phyloP scores from a whole-genome alignment of 495 filamentous ascomycete species.

The Rostrohypoxylon terebratum region DNA sequence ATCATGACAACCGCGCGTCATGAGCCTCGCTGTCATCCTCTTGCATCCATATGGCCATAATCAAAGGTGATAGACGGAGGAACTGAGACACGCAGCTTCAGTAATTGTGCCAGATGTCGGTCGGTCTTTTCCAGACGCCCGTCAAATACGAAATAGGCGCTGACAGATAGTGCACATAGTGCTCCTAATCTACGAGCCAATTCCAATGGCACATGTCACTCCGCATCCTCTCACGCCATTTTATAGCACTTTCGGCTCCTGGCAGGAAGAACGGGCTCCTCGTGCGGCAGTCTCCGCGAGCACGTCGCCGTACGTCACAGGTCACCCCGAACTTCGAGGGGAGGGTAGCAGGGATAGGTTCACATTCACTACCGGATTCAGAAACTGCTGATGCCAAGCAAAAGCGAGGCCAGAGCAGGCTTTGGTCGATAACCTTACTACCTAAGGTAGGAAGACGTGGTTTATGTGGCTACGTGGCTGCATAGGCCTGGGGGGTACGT shows the following conservation, averaged over 20 bases:
- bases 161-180: background rate
- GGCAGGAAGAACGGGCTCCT: slow-evolving; percentile 5
- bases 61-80: background rate
- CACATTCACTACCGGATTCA: background rate
- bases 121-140: slow-evolving; percentile 9
- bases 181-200: background rate
- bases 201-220: slow-evolving; percentile 6
- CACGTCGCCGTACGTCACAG: background rate
- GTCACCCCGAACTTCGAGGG: background rate
- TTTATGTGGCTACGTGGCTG: background rate
- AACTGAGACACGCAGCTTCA: background rate
- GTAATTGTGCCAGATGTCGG: slow-evolving; percentile 1
- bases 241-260: slow-evolving; percentile 12
- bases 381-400: slow-evolving; percentile 2
- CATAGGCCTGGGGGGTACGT: background rate
- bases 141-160: slow-evolving; percentile 8
- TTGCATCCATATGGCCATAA: background rate
- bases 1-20: slow-evolving; percentile 9
- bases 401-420: background rate
- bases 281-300: background rate
- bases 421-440: background rate
- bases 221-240: slow-evolving; percentile 12
- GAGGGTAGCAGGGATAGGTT: background rate
- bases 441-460: background rate
- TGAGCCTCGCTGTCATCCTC: background rate